Evolutionary conservation across 1,284 basidiomycete genomes (phyloP), one percentile per base, ranked within the genome.

Genomic region (Grifola frondosa): DNA sequence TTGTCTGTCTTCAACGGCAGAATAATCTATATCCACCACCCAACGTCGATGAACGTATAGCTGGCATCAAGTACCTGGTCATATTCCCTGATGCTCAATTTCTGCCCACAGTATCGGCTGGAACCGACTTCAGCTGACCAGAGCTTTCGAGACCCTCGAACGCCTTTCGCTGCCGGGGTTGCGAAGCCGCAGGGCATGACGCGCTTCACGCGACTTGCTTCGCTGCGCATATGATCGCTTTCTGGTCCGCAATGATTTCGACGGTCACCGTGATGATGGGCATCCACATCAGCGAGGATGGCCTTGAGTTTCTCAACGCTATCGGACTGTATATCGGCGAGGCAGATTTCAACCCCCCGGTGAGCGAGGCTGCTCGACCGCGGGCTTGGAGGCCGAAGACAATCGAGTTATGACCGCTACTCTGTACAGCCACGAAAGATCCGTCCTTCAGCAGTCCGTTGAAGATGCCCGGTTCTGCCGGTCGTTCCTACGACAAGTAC

Each of bases 21-120:
- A n/a, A 34, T n/a, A 20, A 53, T 23, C 42, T 60, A 50, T 51
- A 53, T 54, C 56, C 56, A 60, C 54, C 56, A 60, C 25, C 58
- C 58, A 38, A 58, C 49, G 45, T 58, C 56, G 40, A 60, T 48
- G 46, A 58, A 53, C 9, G 58, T 60, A 35, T 60, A 49, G 7
- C 44, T 37, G 13, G 55, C 30, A 26, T 50, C 49, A 22, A 54
- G 45, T 1, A 38, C 43, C 31, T 48, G 25, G 36, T 57, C 22
- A 35, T 32, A 53, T 3, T 53, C 44, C 1, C 42, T 44, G 17
- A 60, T 51, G 2, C 19, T 49, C 11, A 54, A 48, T 57, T 60
- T 60, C 58, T 60, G 40, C 7, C n/a, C n/a, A n/a, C n/a, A n/a
- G n/a, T n/a, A 23, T 9, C 13, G 10, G 36, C n/a, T 24, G 9